Evolutionary conservation across 1,284 basidiomycete species (phyloP), one percentile per base, ranked within the genome.

Genomic region (Schizophyllum commune): DNA sequence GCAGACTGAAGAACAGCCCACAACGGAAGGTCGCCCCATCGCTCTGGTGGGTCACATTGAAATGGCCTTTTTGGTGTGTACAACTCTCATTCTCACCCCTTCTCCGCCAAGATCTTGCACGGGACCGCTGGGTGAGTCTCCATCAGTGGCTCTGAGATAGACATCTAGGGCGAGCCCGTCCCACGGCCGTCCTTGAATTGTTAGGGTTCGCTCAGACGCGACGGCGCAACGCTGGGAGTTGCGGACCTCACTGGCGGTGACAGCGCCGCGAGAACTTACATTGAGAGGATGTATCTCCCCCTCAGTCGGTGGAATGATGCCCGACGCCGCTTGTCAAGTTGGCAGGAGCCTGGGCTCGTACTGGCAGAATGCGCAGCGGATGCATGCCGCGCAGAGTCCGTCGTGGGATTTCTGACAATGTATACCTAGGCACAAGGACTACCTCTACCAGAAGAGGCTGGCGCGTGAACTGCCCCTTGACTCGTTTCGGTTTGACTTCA

Each of bases 401-500:
- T 17, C 39, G 9, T 17, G 39, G 4, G 39, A 47, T 27, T 27
- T 11, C 39, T 47, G 39, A 47, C 39, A 58, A 55, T 34, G 19
- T 60, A 61, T 52, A 47, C 47, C 55, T 71, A 91, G 89, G 66
- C 90, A 92, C 71, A 91, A 91, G 67, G 88, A 94, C 70, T 93
- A 93, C 74, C 73, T 91, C 58, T 92, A 88, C 74, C 88, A 90
- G 72, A 86, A 85, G 67, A 82, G 79, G n/a, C 81, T 93, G 11
- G 89, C 86, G 0, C 70, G 73, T 22, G 77, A 75, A n/a, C 72
- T 93, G 6, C 86, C 89, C 0, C 70, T 90, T 32, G 91, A 93
- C 70, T 91, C 89, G 1, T 91, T 92, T 69, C 81, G 91, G 34
- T 92, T 94, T 68, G 91, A 94, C 69, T 94, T 94, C 73, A 81